Conservation (phyloP, 495 filamentous ascomycete species). For the Parmelia sp. region DNA sequence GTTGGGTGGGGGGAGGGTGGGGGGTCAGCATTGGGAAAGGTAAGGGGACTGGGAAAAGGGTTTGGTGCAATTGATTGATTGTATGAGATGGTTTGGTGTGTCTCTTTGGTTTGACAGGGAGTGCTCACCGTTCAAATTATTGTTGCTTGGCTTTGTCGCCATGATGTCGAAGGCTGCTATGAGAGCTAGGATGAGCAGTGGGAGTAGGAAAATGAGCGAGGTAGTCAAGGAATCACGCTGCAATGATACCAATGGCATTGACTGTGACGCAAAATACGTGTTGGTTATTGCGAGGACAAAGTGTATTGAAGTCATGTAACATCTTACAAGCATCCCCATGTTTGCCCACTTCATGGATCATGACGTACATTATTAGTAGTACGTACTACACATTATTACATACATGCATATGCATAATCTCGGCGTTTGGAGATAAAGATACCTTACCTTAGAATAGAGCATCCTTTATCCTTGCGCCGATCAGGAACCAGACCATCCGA, state of each 20-base stretch:
- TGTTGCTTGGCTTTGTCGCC: conserved; percentile 50
- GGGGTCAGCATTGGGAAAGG: not conserved
- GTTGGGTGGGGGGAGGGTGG: not conserved
- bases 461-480: not conserved
- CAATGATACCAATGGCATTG: not conserved
- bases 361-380: not conserved
- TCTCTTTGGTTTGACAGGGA: not conserved
- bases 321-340: not conserved
- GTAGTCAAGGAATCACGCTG: conserved; percentile 5
- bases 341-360: no score
- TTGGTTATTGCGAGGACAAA: no score
- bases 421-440: conserved; percentile 1
- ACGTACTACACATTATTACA: no score
- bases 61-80: not conserved
- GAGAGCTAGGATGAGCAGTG: conserved; percentile 4
- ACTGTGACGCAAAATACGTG: no score
- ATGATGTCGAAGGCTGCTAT: conserved; percentile 35
- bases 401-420: not conserved
- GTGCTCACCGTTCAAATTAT: conserved; percentile 45
- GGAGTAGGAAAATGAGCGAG: conserved; percentile 14
- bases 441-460: no score
- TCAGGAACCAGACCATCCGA: conserved; percentile 3
- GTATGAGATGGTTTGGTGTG: not conserved
- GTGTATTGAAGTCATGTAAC: not conserved
- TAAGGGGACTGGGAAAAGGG: not conserved